These are phyloP conservation scores for Hyphodiscus hymeniophilus DNA, from an alignment of 495 filamentous ascomycete species.

Conservation along the genomic window DNA sequence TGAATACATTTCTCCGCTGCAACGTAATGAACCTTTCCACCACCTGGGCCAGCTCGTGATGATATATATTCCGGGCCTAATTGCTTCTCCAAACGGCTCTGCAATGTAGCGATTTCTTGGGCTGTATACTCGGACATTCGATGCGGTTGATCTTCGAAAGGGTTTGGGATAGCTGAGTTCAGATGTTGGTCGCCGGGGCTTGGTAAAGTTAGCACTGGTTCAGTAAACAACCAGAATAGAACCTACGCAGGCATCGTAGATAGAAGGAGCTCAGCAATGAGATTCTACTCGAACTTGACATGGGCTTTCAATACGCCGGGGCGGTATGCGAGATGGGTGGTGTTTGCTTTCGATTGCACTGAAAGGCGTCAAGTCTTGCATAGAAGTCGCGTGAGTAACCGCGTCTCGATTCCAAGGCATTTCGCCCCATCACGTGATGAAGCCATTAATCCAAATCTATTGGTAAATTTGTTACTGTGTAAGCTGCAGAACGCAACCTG, in stretches of 20 bases:
- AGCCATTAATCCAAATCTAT: too few species aligned
- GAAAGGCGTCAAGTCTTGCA: too few species aligned
- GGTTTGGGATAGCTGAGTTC: constrained; percentile 49
- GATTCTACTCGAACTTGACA: constrained; percentile 2
- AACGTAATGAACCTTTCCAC: constrained; percentile 83
- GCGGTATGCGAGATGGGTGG: background rate
- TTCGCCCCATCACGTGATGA: too few species aligned
- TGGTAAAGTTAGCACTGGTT: constrained; percentile 2
- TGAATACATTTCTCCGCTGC: constrained; percentile 89
- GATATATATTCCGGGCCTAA: constrained; percentile 97
- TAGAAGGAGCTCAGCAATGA: constrained; percentile 5
- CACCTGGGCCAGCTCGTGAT: constrained; percentile 66
- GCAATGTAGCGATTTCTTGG: constrained; percentile 80
- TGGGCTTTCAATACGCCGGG: constrained; percentile 2
- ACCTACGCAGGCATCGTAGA: constrained; percentile 27
- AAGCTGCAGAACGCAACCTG: too few species aligned
- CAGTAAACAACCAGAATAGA: background rate
- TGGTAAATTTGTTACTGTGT: too few species aligned
- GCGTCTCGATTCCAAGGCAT: too few species aligned
- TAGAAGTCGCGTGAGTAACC: too few species aligned
- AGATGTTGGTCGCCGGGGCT: constrained; percentile 73
- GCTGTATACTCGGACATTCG: constrained; percentile 74
- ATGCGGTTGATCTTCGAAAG: constrained; percentile 63
- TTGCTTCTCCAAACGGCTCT: constrained; percentile 79
- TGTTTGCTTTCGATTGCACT: too few species aligned